Conservation (phyloP, 2,329 filamentous ascomycete genomes). For the Alternaria novae-zelandiae region DNA sequence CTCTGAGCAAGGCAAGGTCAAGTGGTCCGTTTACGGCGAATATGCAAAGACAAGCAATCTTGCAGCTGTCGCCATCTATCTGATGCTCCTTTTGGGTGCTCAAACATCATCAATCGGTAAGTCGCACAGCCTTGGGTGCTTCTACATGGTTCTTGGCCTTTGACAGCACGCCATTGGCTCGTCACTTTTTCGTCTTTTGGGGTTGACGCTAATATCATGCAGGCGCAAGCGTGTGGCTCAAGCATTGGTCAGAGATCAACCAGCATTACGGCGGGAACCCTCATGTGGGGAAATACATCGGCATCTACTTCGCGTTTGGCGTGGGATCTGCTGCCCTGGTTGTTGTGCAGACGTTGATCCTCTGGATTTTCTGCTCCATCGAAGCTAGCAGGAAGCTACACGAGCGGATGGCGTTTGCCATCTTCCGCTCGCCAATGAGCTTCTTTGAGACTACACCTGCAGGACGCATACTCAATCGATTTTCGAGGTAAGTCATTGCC, state of each 20-base stretch:
- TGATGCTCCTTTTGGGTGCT: conserved; percentile 76
- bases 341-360: conserved; percentile 87
- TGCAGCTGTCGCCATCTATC: conserved; percentile 79
- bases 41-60: conserved; percentile 96
- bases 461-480: conserved; percentile 94
- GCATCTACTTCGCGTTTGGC: conserved; percentile 94
- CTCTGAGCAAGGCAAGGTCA: conserved; percentile 94
- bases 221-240: conserved; percentile 90
- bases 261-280: conserved; percentile 70
- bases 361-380: conserved; percentile 99
- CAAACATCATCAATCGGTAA: conserved; percentile 82
- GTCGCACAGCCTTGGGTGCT: conserved; percentile 31
- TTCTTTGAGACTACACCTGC: conserved; percentile 98
- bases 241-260: conserved; percentile 88
- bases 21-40: conserved; percentile 92
- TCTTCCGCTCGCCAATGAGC: conserved; percentile 97
- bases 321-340: conserved; percentile 84
- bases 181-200: conserved; percentile 25
- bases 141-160: no score
- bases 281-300: conserved; percentile 86
- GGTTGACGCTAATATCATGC: conserved; percentile 32
- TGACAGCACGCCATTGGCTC: conserved; percentile 16
- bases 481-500: conserved; percentile 73
- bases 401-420: conserved; percentile 95
- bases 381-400: conserved; percentile 97